phyloP scores from a whole-genome alignment of 2,329 filamentous ascomycete genomes.

The Aphanoascus verrucosus region DNA sequence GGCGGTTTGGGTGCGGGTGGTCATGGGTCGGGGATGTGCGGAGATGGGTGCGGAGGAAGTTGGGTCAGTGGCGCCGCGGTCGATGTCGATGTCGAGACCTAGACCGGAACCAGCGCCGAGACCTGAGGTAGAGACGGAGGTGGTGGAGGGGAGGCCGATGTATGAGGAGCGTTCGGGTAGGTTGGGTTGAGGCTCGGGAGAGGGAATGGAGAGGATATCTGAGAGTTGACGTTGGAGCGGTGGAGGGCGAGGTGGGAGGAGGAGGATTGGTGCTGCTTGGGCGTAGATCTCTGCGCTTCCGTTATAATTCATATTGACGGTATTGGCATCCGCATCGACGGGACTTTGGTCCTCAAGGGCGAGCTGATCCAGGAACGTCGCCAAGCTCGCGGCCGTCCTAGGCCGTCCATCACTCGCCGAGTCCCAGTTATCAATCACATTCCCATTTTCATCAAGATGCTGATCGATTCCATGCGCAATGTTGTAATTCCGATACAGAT shows the following conservation, averaged over 20 bases:
- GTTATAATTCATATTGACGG: not conserved
- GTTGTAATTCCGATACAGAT: constrained; percentile 39
- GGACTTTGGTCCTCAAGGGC: constrained; percentile 16
- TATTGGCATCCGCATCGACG: not conserved
- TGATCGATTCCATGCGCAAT: constrained; percentile 26
- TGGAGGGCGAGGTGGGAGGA: not conserved
- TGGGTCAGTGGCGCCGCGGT: not conserved
- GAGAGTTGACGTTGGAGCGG: not conserved
- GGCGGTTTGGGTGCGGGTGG: not conserved
- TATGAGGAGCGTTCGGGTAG: not conserved
- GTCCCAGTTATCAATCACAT: constrained; percentile 22
- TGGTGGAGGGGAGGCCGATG: not conserved
- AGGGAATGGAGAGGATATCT: constrained; percentile 5
- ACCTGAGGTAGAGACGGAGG: too few species aligned
- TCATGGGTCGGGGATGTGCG: constrained; percentile 9
- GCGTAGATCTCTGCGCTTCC: not conserved
- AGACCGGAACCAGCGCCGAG: too few species aligned
- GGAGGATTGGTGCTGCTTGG: not conserved
- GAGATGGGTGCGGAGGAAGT: constrained; percentile 1
- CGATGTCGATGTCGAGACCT: not conserved
- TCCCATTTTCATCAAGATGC: constrained; percentile 11
- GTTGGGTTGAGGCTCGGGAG: not conserved
- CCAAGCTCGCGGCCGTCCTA: constrained; percentile 29
- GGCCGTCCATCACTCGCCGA: constrained; percentile 29
- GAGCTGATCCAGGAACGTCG: constrained; percentile 31